Conservation (phyloP, 2,329 filamentous ascomycete genomes). For the Exophiala spinifera region DNA sequence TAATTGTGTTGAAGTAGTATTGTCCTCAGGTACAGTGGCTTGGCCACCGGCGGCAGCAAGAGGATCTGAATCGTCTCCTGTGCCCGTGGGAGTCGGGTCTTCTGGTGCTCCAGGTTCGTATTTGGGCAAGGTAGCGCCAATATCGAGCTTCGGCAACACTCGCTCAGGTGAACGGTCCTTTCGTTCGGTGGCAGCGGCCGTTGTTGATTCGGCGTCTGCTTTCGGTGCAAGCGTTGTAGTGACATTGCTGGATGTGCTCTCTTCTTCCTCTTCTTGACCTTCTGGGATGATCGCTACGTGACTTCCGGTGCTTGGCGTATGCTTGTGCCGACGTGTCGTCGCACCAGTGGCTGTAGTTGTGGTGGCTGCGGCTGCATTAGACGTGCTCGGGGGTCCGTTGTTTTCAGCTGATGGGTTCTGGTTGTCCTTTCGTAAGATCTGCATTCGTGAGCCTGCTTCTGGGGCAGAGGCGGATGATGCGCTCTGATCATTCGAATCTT, state of each 20-base stretch:
- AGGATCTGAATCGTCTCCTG: constrained; percentile 16
- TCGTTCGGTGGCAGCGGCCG: not conserved
- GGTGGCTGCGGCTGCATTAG: constrained; percentile 37
- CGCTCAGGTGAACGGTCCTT: constrained; percentile 11
- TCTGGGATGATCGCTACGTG: constrained; percentile 79
- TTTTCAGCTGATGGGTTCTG: constrained; percentile 2
- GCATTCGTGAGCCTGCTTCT: constrained; percentile 21
- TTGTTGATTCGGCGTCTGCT: not conserved
- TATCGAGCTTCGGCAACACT: constrained; percentile 16
- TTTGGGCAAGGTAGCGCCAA: constrained; percentile 15
- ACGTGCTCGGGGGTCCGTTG: not conserved
- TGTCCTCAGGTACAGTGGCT: not conserved
- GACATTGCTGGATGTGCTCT: constrained; percentile 17
- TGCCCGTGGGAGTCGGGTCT: constrained; percentile 26
- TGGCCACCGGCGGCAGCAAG: constrained; percentile 9
- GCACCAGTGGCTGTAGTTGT: constrained; percentile 57
- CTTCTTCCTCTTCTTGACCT: constrained; percentile 70
- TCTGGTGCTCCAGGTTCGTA: constrained; percentile 23
- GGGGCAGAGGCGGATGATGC: not conserved
- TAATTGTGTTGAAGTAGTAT: not conserved
- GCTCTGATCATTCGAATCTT: constrained; percentile 38
- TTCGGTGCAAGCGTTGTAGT: not conserved
- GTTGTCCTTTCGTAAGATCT: constrained; percentile 41
- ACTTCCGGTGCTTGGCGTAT: constrained; percentile 75
- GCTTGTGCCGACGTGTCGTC: constrained; percentile 79